phyloP scores from a whole-genome alignment of 2,329 filamentous ascomycete species.

The Exophiala sp. region DNA sequence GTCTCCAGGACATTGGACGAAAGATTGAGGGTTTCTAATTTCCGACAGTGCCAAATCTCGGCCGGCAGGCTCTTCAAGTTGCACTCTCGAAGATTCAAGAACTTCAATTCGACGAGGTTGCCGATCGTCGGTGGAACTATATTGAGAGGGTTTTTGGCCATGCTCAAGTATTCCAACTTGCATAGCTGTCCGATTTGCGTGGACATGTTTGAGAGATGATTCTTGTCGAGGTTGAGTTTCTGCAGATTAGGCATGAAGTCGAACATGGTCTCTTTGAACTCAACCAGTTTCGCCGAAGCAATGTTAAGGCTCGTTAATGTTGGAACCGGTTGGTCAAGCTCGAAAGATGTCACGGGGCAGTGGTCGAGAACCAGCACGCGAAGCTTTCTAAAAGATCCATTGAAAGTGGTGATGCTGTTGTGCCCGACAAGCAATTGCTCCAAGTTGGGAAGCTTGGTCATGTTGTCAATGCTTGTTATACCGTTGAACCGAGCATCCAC shows the following conservation, averaged over 20 bases:
- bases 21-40: slow-evolving; percentile 84
- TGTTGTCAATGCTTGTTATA: slow-evolving; percentile 79
- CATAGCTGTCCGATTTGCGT: slow-evolving; percentile 75
- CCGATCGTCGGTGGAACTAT: slow-evolving; percentile 83
- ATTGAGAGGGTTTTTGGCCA: slow-evolving; percentile 83
- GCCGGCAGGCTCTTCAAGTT: slow-evolving; percentile 82
- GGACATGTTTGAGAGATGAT: slow-evolving; percentile 89
- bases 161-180: slow-evolving; percentile 83
- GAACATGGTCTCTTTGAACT: slow-evolving; percentile 79
- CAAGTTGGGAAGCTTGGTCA: slow-evolving; percentile 75
- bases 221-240: slow-evolving; percentile 83
- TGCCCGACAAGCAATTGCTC: slow-evolving; percentile 88
- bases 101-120: slow-evolving; percentile 73
- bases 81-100: slow-evolving; percentile 86
- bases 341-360: slow-evolving; percentile 91
- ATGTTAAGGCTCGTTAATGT: slow-evolving; percentile 82
- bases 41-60: slow-evolving; percentile 93
- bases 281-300: slow-evolving; percentile 83
- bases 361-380: slow-evolving; percentile 84
- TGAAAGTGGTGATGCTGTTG: slow-evolving; percentile 85
- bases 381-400: slow-evolving; percentile 78
- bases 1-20: slow-evolving; percentile 88
- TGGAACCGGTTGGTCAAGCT: slow-evolving; percentile 68
- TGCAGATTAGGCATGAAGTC: slow-evolving; percentile 80
- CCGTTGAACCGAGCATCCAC: slow-evolving; percentile 92